Evolutionary conservation across 116 monocot species (phyloP), one percentile per base, ranked within the genome.

Genomic region (Iris pallida): DNA sequence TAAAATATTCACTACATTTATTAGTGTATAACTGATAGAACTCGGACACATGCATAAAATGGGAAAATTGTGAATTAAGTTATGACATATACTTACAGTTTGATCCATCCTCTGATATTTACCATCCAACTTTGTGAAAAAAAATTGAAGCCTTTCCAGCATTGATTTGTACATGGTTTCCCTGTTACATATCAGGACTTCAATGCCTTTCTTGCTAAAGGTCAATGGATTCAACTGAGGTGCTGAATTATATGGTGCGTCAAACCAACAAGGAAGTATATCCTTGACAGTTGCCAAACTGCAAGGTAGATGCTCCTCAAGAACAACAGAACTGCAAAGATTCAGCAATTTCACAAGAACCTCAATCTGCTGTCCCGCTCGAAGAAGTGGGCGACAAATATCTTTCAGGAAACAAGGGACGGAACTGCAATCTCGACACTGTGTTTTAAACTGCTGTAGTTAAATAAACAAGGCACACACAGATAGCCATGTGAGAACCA

Each of bases 291-390:
- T 80, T 74, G 74, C 20, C 65, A 75, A 66, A 68, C 79, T 53
- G 53, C 52, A 62, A 58, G 65, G 15, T 47, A 61, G 14, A 66
- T 62, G 30, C 52, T 54, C 65, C 54, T 64, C 72, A 57, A 43
- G 30, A 20, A 69, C 13, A 65, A 70, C 66, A 65, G 65, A 52
- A 69, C 77, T 79, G 64, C 80, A 86, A 17, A 85, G 55, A n/a
- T 81, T 79, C 9, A 93, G 76, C 62, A 99, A 70, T 64, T 86
- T 99, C 42, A 88, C 72, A 52, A 99, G 88, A 82, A 99, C 86
- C 67, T 88, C 86, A 74, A 99, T 86, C 56, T 93, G 99, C 55
- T 83, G 86, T 49, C 99, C 99, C 70, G 93, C 76, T 71, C 82
- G 81, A 45, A 99, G 63, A 77, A 99, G 84, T 9, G 84, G 84